Percentiles rank a stretch among this genome's conserved stretches.
Evolutionary conservation across 2,329 filamentous ascomycete species (phyloP).

Genomic region (Furcasterigmium furcatum): DNA sequence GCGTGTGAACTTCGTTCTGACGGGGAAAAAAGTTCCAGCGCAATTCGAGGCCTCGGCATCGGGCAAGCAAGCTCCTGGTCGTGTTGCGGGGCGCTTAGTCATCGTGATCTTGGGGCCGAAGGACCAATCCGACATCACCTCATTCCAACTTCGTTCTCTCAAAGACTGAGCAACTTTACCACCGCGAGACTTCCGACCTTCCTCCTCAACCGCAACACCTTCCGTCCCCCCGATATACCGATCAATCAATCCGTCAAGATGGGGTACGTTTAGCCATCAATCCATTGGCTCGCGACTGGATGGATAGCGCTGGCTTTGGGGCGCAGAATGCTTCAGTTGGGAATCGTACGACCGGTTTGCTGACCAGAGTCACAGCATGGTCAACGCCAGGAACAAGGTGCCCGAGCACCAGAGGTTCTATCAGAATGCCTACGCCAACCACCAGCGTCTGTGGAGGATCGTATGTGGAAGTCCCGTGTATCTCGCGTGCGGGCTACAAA

Average conservation of each 20-base stretch:
- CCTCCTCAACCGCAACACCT: background rate
- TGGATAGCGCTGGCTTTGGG: background rate
- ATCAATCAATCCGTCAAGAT: too few relatives aligned
- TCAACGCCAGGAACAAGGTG: constrained; percentile 75
- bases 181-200: background rate
- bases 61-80: too few relatives aligned
- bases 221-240: too few relatives aligned
- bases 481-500: too few relatives aligned
- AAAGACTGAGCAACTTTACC: background rate
- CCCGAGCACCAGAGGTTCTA: constrained; percentile 72
- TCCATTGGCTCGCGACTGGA: background rate
- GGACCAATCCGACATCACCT: constrained; percentile 3
- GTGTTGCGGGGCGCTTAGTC: too few relatives aligned
- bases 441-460: constrained; percentile 74
- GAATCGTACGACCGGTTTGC: constrained; percentile 17
- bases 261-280: background rate
- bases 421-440: constrained; percentile 67
- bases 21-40: too few relatives aligned
- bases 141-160: constrained; percentile 1
- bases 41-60: too few relatives aligned
- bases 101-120: background rate
- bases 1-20: background rate
- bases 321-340: background rate
- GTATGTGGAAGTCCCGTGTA: constrained; percentile 46
- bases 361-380: constrained; percentile 40